A percentile compares a stretch with the other conserved stretches of the same genome.
Evolutionary conservation across 352 stramenopile species (phyloP).

Genomic region (Phytopythium helicoides): DNA sequence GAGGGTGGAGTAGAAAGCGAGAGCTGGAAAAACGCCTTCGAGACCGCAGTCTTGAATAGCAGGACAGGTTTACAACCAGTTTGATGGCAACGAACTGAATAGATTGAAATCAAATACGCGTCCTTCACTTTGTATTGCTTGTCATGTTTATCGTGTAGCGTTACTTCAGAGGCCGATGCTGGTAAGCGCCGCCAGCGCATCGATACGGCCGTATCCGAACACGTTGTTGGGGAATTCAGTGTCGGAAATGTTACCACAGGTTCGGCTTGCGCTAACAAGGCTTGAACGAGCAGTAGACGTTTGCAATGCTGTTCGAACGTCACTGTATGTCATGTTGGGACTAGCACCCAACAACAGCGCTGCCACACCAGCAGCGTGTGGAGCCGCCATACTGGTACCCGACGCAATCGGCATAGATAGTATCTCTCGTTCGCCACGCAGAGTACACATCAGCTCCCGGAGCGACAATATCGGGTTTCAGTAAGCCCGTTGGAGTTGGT

Average conservation of each 20-base stretch:
- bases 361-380: conserved; percentile 37
- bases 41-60: too few species aligned
- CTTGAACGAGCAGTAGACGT: conserved; percentile 7
- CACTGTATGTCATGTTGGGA: conserved; percentile 25
- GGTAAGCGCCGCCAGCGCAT: conserved; percentile 12
- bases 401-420: conserved; percentile 31
- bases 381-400: conserved; percentile 48
- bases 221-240: conserved; percentile 27
- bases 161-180: conserved; percentile 1
- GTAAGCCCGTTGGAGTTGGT: conserved; percentile 13
- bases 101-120: too few species aligned
- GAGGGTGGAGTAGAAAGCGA: too few species aligned
- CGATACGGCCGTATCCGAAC: conserved; percentile 22
- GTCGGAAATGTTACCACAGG: conserved; percentile 22
- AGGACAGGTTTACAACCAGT: too few species aligned
- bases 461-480: conserved; percentile 49
- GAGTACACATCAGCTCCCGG: conserved; percentile 34
- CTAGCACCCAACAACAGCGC: conserved; percentile 37
- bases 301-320: conserved; percentile 16
- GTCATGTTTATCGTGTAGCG: too few species aligned
- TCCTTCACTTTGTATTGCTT: too few species aligned
- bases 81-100: too few species aligned
- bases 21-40: too few species aligned
- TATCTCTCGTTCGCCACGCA: conserved; percentile 30
- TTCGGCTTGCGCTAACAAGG: conserved; percentile 2